phyloP scores from a whole-genome alignment of 768 basidiomycete genomes.

The Sutorius australiensis region DNA sequence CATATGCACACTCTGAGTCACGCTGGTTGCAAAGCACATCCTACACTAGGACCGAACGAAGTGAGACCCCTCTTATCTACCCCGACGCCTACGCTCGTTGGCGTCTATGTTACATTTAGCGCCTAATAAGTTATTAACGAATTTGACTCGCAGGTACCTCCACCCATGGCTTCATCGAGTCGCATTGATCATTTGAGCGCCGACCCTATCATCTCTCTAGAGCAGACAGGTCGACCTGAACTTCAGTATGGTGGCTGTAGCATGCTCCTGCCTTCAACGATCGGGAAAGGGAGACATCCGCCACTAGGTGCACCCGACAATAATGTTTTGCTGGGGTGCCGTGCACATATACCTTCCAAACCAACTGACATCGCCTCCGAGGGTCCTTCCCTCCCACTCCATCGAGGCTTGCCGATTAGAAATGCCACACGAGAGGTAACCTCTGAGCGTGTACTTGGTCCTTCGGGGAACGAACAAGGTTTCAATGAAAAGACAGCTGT shows the following conservation, averaged over 20 bases:
- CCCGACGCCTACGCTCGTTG: neutral
- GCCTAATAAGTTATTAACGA: neutral
- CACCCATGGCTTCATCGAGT: neutral
- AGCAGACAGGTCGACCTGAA: neutral
- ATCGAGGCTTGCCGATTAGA: slow-evolving; percentile 21
- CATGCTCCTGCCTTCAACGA: neutral
- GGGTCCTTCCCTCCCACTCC: slow-evolving; percentile 20
- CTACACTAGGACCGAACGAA: neutral
- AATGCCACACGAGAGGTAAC: slow-evolving; percentile 46
- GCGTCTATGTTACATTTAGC: neutral
- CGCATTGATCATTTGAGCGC: neutral
- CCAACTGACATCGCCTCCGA: slow-evolving; percentile 32
- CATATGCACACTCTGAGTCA: neutral
- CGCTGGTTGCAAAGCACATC: neutral
- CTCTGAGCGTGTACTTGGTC: slow-evolving; percentile 46
- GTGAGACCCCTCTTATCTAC: neutral
- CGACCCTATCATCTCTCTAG: neutral
- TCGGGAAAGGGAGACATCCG: neutral
- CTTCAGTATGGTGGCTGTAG: neutral
- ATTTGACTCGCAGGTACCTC: neutral
- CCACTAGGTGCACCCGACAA: neutral
- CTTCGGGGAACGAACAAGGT: slow-evolving; percentile 30
- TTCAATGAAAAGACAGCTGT: slow-evolving; percentile 52
- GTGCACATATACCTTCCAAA: slow-evolving; percentile 20
- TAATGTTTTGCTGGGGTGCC: neutral